Percentiles rank a stretch among this genome's conserved stretches.
Conservation (phyloP, 192 early-diverging fungal genomes). For the Coemansia asiatica region DNA sequence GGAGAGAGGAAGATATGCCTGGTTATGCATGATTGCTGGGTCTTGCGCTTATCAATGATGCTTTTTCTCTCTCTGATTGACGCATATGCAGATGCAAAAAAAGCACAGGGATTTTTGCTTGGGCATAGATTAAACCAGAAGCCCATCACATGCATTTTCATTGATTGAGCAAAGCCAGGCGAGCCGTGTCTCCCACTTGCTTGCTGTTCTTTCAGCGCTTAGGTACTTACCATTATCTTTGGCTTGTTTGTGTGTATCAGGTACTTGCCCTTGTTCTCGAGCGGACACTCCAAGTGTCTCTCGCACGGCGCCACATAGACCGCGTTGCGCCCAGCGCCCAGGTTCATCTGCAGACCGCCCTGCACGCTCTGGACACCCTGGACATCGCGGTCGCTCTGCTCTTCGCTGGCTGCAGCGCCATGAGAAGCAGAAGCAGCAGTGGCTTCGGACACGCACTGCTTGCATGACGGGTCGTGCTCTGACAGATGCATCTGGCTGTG, state of each 20-base stretch:
- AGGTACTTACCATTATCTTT: slow-evolving; percentile 51
- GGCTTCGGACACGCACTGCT: slow-evolving; percentile 47
- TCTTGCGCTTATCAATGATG: neutral
- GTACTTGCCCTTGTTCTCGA: slow-evolving; percentile 52
- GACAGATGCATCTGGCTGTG: slow-evolving; percentile 2
- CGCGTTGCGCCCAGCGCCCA: slow-evolving; percentile 49
- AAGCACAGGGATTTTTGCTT: too few species aligned
- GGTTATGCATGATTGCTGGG: slow-evolving; percentile 8
- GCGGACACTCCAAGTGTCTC: slow-evolving; percentile 45
- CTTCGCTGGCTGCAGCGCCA: slow-evolving; percentile 17
- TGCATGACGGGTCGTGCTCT: slow-evolving; percentile 37
- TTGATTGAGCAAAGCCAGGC: too few species aligned
- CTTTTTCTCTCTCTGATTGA: neutral
- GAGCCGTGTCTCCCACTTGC: neutral
- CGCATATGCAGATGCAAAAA: slow-evolving; percentile 1
- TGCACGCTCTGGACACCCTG: neutral
- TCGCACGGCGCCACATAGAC: slow-evolving; percentile 56
- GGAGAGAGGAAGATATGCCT: too few species aligned
- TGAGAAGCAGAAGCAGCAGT: slow-evolving; percentile 28
- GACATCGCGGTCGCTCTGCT: neutral
- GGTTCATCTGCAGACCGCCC: slow-evolving; percentile 47
- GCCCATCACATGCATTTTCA: too few species aligned
- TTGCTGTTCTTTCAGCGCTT: neutral
- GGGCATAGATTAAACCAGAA: too few species aligned
- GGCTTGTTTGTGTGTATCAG: slow-evolving; percentile 51